A percentile compares a stretch with the other conserved stretches of the same genome.
phyloP scores from a whole-genome alignment of 345 rosid genomes.

The Limnanthes douglasii region DNA sequence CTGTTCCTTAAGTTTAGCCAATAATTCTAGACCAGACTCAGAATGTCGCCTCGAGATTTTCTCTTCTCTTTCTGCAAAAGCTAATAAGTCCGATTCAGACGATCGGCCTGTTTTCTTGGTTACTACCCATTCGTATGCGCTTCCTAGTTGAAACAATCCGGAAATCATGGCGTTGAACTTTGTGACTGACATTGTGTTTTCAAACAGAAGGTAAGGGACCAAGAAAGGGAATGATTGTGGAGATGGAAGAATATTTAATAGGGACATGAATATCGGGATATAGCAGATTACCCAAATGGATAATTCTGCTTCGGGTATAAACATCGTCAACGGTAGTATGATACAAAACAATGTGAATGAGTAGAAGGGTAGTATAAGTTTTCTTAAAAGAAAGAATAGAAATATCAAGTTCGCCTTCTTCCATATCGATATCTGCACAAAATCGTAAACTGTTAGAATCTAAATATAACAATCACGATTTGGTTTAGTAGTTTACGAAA shows the following conservation, averaged over 20 bases:
- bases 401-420: constrained; percentile 73
- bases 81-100: constrained; percentile 65
- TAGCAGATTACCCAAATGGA: constrained; percentile 87
- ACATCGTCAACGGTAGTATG: constrained; percentile 85
- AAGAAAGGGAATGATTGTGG: constrained; percentile 90
- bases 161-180: constrained; percentile 94
- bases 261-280: constrained; percentile 63
- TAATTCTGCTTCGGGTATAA: constrained; percentile 76
- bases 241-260: constrained; percentile 64
- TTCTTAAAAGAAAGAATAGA: constrained; percentile 78
- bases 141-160: constrained; percentile 79
- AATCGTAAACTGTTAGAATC: too few species aligned
- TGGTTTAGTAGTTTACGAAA: too few species aligned
- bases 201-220: constrained; percentile 74
- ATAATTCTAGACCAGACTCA: constrained; percentile 50
- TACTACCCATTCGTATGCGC: constrained; percentile 85
- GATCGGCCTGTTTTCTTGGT: constrained; percentile 85
- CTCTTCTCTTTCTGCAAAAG: constrained; percentile 72
- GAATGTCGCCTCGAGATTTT: constrained; percentile 51
- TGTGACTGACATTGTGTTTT: constrained; percentile 89
- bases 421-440: constrained; percentile 46
- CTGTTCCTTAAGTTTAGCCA: constrained; percentile 44
- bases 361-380: constrained; percentile 80
- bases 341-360: constrained; percentile 88
- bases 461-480: too few species aligned